A percentile compares a stretch with the other conserved stretches of the same genome.
These are phyloP conservation scores for Aristolochia californica DNA, from an alignment of 164 flowering plant genomes.

Conservation along the genomic window DNA sequence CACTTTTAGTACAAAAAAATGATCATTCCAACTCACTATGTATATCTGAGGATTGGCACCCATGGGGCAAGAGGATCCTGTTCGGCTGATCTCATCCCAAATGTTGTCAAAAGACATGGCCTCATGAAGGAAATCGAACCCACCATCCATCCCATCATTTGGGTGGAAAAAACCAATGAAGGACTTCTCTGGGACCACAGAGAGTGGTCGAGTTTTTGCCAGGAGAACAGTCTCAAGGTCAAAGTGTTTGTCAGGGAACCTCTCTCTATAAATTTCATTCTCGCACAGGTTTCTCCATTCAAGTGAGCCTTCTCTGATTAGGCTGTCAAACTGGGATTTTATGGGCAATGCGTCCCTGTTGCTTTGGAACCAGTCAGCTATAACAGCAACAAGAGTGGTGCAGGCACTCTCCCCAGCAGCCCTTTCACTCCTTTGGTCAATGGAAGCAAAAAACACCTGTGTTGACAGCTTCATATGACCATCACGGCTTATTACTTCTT, in stretches of 20 bases:
- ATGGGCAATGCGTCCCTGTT: slow-evolving; percentile 67
- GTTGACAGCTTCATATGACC: slow-evolving; percentile 77
- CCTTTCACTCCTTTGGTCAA: slow-evolving; percentile 86
- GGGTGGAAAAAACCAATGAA: slow-evolving; percentile 92
- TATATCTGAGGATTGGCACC: slow-evolving; percentile 41
- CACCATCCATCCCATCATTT: slow-evolving; percentile 55
- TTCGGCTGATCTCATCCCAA: slow-evolving; percentile 81
- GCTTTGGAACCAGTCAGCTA: slow-evolving; percentile 88
- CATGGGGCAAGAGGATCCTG: slow-evolving; percentile 18
- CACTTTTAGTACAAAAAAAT: slow-evolving; percentile 85
- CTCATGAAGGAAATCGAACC: slow-evolving; percentile 71
- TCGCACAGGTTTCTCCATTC: slow-evolving; percentile 95
- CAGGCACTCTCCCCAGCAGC: slow-evolving; percentile 99
- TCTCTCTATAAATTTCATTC: slow-evolving; percentile 51
- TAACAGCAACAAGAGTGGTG: slow-evolving; percentile 89
- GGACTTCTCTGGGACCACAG: slow-evolving; percentile 61
- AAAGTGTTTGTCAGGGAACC: slow-evolving; percentile 92
- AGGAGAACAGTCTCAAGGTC: slow-evolving; percentile 91
- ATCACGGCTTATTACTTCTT: slow-evolving; percentile 83
- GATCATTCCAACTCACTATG: slow-evolving; percentile 96
- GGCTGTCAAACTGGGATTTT: slow-evolving; percentile 78
- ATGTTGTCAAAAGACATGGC: slow-evolving; percentile 95
- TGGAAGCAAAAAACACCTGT: slow-evolving; percentile 84
- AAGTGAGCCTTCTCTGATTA: slow-evolving; percentile 85
- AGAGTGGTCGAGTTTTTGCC: slow-evolving; percentile 68